Percentiles rank a stretch among this genome's conserved stretches.
Evolutionary conservation across 2,329 filamentous ascomycete species (phyloP).

Genomic region (Colletotrichum costaricense): DNA sequence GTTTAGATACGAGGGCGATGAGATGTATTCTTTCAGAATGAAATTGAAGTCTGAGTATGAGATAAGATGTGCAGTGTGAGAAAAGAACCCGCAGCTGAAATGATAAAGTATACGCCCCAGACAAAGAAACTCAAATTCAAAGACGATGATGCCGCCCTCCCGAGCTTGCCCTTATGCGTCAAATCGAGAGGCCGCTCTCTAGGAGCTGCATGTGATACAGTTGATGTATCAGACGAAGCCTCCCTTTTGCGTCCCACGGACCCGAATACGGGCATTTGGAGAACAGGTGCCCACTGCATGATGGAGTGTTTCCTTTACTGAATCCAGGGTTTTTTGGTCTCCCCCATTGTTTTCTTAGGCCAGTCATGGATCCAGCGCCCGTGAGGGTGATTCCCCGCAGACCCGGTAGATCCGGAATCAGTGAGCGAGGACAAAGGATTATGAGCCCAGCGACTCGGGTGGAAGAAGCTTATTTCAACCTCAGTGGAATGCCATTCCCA

Average conservation of each 20-base stretch:
- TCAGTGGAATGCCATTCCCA: neutral
- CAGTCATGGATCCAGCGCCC: too few relatives aligned
- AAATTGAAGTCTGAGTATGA: neutral
- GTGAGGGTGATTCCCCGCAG: neutral
- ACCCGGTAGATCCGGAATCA: neutral
- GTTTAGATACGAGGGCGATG: neutral
- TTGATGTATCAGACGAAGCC: conserved; percentile 27
- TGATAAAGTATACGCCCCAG: neutral
- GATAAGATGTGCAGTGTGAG: neutral
- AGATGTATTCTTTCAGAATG: neutral
- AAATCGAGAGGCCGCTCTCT: neutral
- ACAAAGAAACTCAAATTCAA: conserved; percentile 13
- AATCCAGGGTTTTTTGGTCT: neutral
- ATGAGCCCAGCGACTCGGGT: neutral
- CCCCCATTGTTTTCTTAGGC: too few relatives aligned
- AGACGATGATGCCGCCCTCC: neutral
- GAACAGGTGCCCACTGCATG: neutral
- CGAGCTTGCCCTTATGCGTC: neutral
- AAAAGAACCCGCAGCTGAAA: neutral
- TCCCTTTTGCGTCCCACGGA: neutral
- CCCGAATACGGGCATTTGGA: conserved; percentile 12
- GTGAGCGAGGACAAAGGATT: neutral
- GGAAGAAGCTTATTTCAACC: conserved; percentile 15
- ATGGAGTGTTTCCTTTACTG: neutral
- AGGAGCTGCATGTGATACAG: conserved; percentile 29